These are phyloP conservation scores for Penicillium antarcticum DNA, from an alignment of 495 filamentous ascomycete species.

Conservation along the genomic window DNA sequence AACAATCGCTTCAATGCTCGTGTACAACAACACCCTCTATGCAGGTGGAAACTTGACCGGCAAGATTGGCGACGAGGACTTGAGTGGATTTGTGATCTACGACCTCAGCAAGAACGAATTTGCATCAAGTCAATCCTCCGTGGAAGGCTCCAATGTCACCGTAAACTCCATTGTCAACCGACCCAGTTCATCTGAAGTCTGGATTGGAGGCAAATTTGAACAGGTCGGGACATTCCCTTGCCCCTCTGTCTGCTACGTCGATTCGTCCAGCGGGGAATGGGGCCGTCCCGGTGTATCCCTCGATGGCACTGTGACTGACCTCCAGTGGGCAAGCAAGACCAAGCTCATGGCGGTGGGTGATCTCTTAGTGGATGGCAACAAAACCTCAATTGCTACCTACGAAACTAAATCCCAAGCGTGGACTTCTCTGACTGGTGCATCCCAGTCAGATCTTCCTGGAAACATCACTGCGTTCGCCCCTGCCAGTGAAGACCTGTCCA, in stretches of 20 bases:
- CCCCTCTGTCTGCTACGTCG: slow-evolving; percentile 75
- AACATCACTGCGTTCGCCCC: slow-evolving; percentile 71
- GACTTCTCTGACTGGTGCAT: slow-evolving; percentile 61
- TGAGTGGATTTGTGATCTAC: slow-evolving; percentile 78
- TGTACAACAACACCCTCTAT: slow-evolving; percentile 68
- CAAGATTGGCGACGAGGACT: slow-evolving; percentile 52
- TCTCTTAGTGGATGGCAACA: slow-evolving; percentile 61
- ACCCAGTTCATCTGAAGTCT: slow-evolving; percentile 68
- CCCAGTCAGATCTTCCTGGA: slow-evolving; percentile 62
- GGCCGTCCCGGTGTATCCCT: slow-evolving; percentile 68
- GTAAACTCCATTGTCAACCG: slow-evolving; percentile 72
- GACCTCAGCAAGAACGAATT: slow-evolving; percentile 63
- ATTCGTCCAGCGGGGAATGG: slow-evolving; percentile 67
- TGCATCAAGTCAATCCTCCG: slow-evolving; percentile 60
- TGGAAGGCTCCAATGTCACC: slow-evolving; percentile 63
- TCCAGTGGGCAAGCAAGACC: slow-evolving; percentile 71
- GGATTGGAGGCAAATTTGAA: slow-evolving; percentile 79
- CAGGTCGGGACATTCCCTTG: slow-evolving; percentile 82
- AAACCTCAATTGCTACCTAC: slow-evolving; percentile 71
- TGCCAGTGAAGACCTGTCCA: slow-evolving; percentile 60
- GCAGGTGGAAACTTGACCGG: slow-evolving; percentile 80
- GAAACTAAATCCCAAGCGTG: slow-evolving; percentile 60
- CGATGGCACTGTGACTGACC: slow-evolving; percentile 61
- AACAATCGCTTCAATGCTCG: slow-evolving; percentile 66
- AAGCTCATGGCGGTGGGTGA: slow-evolving; percentile 74